Conservation (phyloP, 2,329 filamentous ascomycete genomes). For the Furcasterigmium sp. region DNA sequence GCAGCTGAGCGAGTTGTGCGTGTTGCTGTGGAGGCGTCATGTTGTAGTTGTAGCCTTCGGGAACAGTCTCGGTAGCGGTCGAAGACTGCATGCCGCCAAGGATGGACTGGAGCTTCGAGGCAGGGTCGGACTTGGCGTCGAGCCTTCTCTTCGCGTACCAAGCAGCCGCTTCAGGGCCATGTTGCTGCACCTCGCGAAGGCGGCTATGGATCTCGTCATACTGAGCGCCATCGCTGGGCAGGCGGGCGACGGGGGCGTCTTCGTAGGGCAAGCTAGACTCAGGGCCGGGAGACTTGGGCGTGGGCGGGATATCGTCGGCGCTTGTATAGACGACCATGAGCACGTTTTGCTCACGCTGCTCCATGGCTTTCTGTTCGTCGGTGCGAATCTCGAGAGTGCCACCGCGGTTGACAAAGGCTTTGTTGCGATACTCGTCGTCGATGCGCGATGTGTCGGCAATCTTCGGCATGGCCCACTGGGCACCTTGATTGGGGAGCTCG, state of each 20-base stretch:
- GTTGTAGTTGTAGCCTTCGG: constrained; percentile 10
- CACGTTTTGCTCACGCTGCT: constrained; percentile 51
- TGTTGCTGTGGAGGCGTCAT: constrained; percentile 10
- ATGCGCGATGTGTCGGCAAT: constrained; percentile 42
- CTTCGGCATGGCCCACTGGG: constrained; percentile 45
- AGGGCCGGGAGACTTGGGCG: constrained; percentile 47
- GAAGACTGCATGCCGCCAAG: constrained; percentile 26
- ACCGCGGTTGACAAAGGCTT: constrained; percentile 49
- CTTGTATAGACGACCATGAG: constrained; percentile 57
- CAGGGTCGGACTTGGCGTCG: constrained; percentile 28
- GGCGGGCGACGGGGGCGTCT: constrained; percentile 22
- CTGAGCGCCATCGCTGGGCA: constrained; percentile 33
- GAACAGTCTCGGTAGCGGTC: constrained; percentile 5
- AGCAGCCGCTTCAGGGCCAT: constrained; percentile 35
- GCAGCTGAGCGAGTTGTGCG: background rate
- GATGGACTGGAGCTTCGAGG: constrained; percentile 33
- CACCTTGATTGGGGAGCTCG: constrained; percentile 46
- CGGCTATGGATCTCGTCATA: constrained; percentile 45
- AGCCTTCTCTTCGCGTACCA: constrained; percentile 38
- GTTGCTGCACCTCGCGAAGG: constrained; percentile 39
- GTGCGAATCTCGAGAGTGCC: constrained; percentile 47
- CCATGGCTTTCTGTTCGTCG: constrained; percentile 49
- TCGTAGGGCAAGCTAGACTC: constrained; percentile 20
- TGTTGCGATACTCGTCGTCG: constrained; percentile 36
- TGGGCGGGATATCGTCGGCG: constrained; percentile 47